phyloP scores from a whole-genome alignment of 441 rosid genomes.

The Gossypium trilobum region DNA sequence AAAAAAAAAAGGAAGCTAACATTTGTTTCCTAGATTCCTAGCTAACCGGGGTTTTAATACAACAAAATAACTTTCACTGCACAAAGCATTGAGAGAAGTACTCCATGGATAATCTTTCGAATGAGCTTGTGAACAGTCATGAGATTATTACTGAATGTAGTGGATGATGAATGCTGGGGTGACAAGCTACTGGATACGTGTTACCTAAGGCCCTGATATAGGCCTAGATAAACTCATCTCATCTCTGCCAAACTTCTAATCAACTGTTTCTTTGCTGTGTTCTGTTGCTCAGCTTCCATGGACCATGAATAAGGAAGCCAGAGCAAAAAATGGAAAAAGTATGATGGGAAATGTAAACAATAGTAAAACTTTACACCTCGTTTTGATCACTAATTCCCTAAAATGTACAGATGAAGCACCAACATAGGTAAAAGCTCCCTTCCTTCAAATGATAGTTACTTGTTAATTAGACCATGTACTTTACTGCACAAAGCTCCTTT shows the following conservation, averaged over 20 bases:
- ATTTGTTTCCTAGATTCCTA: slow-evolving; percentile 4
- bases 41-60: background rate
- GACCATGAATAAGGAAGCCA: background rate
- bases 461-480: slow-evolving; percentile 6
- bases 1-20: background rate
- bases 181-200: slow-evolving; percentile 4
- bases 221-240: slow-evolving; percentile 10
- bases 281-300: slow-evolving; percentile 10
- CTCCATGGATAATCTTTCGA: background rate
- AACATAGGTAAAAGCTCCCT: slow-evolving; percentile 1
- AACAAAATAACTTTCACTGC: background rate
- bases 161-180: background rate
- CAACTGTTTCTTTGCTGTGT: slow-evolving; percentile 14
- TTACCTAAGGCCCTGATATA: slow-evolving; percentile 2
- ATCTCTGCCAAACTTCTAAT: slow-evolving; percentile 17
- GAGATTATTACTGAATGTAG: slow-evolving; percentile 2
- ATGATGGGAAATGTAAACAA: slow-evolving; percentile 2
- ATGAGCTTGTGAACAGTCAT: background rate
- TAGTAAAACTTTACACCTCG: background rate
- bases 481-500: background rate
- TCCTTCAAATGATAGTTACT: slow-evolving; percentile 4
- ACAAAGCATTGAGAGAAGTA: background rate
- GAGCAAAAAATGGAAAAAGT: slow-evolving; percentile 9
- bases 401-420: slow-evolving; percentile 3
- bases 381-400: slow-evolving; percentile 6